Conservation (phyloP, 208 protist species). For the Balamuthia mandrillaris region DNA sequence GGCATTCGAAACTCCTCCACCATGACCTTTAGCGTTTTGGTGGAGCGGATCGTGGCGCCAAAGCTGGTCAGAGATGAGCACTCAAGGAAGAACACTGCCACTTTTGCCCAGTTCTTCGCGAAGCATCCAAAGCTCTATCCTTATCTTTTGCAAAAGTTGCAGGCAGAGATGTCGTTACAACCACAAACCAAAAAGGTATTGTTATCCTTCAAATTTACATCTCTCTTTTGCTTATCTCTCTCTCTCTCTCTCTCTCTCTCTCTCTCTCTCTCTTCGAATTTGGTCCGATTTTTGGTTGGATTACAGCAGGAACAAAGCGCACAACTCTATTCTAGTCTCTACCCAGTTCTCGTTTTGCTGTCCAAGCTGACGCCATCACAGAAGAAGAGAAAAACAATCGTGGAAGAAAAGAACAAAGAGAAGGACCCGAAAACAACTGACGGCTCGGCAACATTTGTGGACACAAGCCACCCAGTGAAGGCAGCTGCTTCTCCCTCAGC, state of each 20-base stretch:
- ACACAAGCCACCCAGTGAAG: not conserved
- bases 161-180: slow-evolving; percentile 4
- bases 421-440: too few relatives aligned
- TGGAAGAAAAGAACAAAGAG: too few relatives aligned
- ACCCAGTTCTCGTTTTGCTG: slow-evolving; percentile 1
- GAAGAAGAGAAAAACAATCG: not conserved
- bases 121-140: not conserved
- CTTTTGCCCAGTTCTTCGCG: slow-evolving; percentile 13
- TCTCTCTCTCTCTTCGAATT: too few relatives aligned
- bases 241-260: too few relatives aligned
- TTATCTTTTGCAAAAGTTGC: slow-evolving; percentile 1
- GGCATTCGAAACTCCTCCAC: slow-evolving; percentile 7
- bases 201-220: too few relatives aligned
- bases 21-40: slow-evolving; percentile 13
- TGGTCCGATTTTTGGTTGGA: too few relatives aligned
- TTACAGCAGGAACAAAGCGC: not conserved
- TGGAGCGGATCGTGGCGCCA: not conserved
- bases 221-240: too few relatives aligned
- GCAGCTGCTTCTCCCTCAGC: not conserved
- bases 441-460: too few relatives aligned
- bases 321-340: slow-evolving; percentile 18
- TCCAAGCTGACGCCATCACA: not conserved
- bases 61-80: slow-evolving; percentile 6
- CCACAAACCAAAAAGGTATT: too few relatives aligned
- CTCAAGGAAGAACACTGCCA: slow-evolving; percentile 7